phyloP scores from a whole-genome alignment of 805 yeast species.

The Myxozyma sirexii region DNA sequence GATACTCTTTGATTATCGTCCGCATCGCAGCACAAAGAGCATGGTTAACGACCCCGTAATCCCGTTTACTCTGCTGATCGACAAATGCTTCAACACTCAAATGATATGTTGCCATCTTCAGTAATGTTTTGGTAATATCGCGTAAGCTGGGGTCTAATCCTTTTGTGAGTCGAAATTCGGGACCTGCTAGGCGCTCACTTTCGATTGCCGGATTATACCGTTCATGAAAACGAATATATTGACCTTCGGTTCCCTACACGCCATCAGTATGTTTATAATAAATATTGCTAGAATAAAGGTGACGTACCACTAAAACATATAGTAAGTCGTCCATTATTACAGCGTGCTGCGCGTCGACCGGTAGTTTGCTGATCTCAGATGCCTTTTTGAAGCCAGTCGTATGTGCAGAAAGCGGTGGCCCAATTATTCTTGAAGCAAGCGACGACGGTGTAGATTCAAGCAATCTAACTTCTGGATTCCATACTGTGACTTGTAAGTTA shows the following conservation, averaged over 20 bases:
- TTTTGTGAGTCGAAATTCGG: constrained; percentile 73
- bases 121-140: constrained; percentile 64
- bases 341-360: constrained; percentile 67
- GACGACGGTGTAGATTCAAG: constrained; percentile 17
- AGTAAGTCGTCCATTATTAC: constrained; percentile 70
- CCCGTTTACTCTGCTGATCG: constrained; percentile 57
- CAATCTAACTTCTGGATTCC: constrained; percentile 25
- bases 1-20: constrained; percentile 45
- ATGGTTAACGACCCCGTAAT: constrained; percentile 74
- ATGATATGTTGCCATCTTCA: constrained; percentile 65
- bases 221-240: constrained; percentile 68
- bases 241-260: constrained; percentile 67
- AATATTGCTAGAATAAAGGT: neutral
- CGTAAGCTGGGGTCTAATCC: constrained; percentile 73
- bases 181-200: constrained; percentile 59
- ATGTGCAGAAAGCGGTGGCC: constrained; percentile 26
- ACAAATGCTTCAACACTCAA: constrained; percentile 61
- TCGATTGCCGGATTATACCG: constrained; percentile 54
- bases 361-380: constrained; percentile 34
- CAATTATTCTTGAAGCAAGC: constrained; percentile 14
- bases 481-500: neutral
- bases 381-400: constrained; percentile 10
- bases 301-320: constrained; percentile 55
- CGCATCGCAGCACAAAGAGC: constrained; percentile 67
- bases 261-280: no score